Conservation (phyloP, 148 eudicot genomes). For the Oxyria digyna region DNA sequence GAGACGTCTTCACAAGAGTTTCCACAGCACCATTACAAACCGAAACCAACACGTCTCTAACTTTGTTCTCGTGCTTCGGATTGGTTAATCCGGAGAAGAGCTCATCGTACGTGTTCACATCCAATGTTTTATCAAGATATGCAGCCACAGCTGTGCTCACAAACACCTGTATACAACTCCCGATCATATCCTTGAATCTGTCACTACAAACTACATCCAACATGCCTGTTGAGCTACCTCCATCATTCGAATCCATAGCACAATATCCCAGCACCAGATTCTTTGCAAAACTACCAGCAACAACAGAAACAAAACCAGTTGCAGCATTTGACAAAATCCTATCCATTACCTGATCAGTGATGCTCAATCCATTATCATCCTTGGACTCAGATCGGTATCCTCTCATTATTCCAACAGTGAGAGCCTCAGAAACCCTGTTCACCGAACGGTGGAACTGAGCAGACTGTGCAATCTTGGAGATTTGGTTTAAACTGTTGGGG, state of each 20-base stretch:
- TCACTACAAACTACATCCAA: constrained; percentile 31
- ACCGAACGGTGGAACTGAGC: constrained; percentile 53
- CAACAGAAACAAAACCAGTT: constrained; percentile 66
- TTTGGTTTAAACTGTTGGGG: constrained; percentile 71
- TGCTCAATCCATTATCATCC: constrained; percentile 19
- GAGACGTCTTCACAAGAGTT: constrained; percentile 75
- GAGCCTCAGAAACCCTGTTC: constrained; percentile 38
- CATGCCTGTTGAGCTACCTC: constrained; percentile 18
- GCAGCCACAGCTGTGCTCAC: constrained; percentile 76
- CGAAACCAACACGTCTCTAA: constrained; percentile 49
- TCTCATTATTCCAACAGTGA: constrained; percentile 46
- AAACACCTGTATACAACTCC: constrained; percentile 56
- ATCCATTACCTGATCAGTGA: constrained; percentile 44
- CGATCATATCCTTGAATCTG: constrained; percentile 33
- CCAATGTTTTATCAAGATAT: constrained; percentile 64
- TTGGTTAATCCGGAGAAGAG: constrained; percentile 66
- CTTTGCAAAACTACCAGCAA: constrained; percentile 82
- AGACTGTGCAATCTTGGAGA: constrained; percentile 53
- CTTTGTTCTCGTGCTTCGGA: constrained; percentile 51
- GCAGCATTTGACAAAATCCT: constrained; percentile 53
- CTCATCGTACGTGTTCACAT: constrained; percentile 54
- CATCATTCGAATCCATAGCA: constrained; percentile 11
- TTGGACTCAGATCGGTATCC: constrained; percentile 27
- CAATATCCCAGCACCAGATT: constrained; percentile 62
- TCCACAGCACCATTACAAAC: constrained; percentile 73